Evolutionary conservation across 257 asterid species (phyloP).

Genomic region (Nicotiana tabacum): DNA sequence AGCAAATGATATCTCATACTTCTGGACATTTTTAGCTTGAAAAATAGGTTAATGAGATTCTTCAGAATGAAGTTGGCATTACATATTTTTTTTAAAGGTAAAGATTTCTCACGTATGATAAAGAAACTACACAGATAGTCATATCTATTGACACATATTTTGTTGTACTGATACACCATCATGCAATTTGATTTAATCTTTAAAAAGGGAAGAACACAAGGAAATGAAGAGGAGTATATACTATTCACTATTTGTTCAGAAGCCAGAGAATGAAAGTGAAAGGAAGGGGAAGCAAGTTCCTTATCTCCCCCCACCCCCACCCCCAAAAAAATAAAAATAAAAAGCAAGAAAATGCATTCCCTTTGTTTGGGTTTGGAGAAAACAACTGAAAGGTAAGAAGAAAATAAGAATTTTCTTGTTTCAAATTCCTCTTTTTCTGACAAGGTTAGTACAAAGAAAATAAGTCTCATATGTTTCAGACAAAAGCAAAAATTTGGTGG

Average conservation of each 20-base stretch:
- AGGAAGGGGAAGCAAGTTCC: background rate
- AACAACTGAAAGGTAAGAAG: background rate
- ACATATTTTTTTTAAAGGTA: background rate
- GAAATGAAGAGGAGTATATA: background rate
- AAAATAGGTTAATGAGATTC: background rate
- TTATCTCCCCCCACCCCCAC: too few species aligned
- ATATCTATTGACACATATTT: background rate
- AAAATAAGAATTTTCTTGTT: background rate
- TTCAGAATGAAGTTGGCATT: background rate
- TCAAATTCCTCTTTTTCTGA: background rate
- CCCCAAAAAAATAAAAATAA: too few species aligned
- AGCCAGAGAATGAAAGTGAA: background rate
- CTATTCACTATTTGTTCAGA: background rate
- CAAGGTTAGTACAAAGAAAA: background rate
- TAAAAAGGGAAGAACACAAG: background rate
- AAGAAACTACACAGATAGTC: background rate
- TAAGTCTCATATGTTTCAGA: background rate
- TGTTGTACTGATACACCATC: background rate
- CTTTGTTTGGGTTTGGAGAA: background rate
- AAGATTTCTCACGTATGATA: background rate
- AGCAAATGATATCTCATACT: background rate
- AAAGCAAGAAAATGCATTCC: background rate
- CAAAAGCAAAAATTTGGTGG: background rate
- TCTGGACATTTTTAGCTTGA: conserved; percentile 1
- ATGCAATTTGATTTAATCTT: background rate